Conservation (phyloP, 2,329 filamentous ascomycete species). For the Saccharata proteae region DNA sequence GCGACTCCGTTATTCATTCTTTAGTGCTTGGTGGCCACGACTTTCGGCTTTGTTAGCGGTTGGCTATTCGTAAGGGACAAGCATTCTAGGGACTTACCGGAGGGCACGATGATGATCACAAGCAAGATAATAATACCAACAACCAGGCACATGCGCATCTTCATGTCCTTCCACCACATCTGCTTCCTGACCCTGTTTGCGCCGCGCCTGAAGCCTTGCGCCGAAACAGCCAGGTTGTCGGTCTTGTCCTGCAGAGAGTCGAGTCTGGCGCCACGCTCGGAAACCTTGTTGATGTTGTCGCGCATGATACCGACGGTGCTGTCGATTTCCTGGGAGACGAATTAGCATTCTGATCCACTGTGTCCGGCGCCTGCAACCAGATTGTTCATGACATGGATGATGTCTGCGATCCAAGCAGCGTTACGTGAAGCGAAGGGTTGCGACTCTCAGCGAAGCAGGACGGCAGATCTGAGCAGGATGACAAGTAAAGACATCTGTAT, state of each 20-base stretch:
- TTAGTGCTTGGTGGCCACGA: slow-evolving; percentile 10
- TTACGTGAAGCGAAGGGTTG: no score
- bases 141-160: slow-evolving; percentile 97
- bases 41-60: slow-evolving; percentile 12
- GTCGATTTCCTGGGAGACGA: slow-evolving; percentile 84
- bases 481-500: no score
- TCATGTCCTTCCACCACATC: slow-evolving; percentile 99
- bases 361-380: no score
- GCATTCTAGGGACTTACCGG: slow-evolving; percentile 50
- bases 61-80: neutral
- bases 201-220: slow-evolving; percentile 89
- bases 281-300: slow-evolving; percentile 95
- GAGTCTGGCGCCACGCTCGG: slow-evolving; percentile 79
- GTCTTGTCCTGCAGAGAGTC: slow-evolving; percentile 89
- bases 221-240: slow-evolving; percentile 80
- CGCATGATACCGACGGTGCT: slow-evolving; percentile 91
- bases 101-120: slow-evolving; percentile 85
- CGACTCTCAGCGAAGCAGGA: no score
- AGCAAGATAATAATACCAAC: slow-evolving; percentile 83
- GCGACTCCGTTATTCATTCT: slow-evolving; percentile 8
- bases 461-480: no score
- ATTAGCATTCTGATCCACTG: no score
- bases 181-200: slow-evolving; percentile 86
- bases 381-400: no score
- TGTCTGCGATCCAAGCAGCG: no score